Base-by-base conservation (phyloP, 2,329 filamentous ascomycete species). In the Paecilomyces niveus region DNA sequence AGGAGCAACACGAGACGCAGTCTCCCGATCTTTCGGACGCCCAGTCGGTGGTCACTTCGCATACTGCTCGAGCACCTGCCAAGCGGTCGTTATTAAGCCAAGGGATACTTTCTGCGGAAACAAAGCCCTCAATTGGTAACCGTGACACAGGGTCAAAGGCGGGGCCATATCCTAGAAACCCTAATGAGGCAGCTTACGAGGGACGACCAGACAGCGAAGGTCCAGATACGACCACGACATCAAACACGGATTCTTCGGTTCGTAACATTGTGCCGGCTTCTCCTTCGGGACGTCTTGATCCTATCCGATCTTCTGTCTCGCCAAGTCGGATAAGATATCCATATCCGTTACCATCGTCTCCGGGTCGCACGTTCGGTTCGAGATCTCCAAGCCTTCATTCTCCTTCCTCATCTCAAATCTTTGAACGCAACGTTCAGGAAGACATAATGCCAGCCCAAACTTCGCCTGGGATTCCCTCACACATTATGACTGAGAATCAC, bases 391-490 rank as follows among this genome's bases (percentile, higher is more conserved):
- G 89, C 54, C 76, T 92, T 52, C 84, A 88, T 56, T 96, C 91
- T 21, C 90, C 92, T 13, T 89, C 91, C 0, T 84, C 83, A 21
- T 84, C 83, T 54, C 79, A 83, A 67, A 97, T 97, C 67, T 97
- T 97, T 71, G 93, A 97, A 78, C 89, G 93, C 68, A 90, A 92
- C 72, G 93, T 97, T 24, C 93, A 97, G 74, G 92, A 97, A 68
- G 85, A 85, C 67, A 79, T 83, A 31, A 68, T 83, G 3, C 75
- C 85, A n/a, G 78, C 83, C 49, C 88, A 91, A 60, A 86, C 83
- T 61, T 93, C 90, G 2, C 87, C 90, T 0, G 89, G 90, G n/a
- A 94, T 97, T 61, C 93, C 93, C 2, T 87, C 89, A 7, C 93
- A 97, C 70, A 96, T 97, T 67, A 86, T 92, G 67, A 96, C 91